Percentiles rank a stretch among this genome's conserved stretches.
phyloP scores from a whole-genome alignment of 352 stramenopile genomes.

The Phytopythium mirpurense region DNA sequence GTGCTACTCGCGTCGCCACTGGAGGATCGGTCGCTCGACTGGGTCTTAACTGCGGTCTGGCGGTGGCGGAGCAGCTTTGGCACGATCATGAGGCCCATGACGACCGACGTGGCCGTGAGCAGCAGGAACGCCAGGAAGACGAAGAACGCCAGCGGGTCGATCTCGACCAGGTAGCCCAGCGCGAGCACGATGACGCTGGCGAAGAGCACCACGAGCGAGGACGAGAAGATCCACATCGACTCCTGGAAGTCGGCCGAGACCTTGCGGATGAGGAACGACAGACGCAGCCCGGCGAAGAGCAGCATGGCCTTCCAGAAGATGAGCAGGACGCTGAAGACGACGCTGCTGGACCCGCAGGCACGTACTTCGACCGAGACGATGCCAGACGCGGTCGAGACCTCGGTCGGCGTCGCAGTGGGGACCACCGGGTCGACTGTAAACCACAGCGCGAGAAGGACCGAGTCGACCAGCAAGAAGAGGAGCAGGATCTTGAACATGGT shows the following conservation, averaged over 20 bases:
- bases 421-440: slow-evolving; percentile 16
- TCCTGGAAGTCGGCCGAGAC: slow-evolving; percentile 68
- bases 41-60: neutral
- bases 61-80: slow-evolving; percentile 31
- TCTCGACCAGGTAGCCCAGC: slow-evolving; percentile 38
- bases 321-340: slow-evolving; percentile 43
- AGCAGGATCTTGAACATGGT: slow-evolving; percentile 34
- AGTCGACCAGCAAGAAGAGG: slow-evolving; percentile 23
- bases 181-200: slow-evolving; percentile 39
- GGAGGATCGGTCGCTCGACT: neutral
- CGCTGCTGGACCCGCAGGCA: slow-evolving; percentile 30
- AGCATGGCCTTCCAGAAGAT: slow-evolving; percentile 60
- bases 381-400: slow-evolving; percentile 11
- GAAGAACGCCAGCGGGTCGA: slow-evolving; percentile 30
- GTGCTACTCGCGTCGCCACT: too few species aligned
- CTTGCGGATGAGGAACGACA: slow-evolving; percentile 59
- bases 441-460: slow-evolving; percentile 14
- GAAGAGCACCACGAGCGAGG: slow-evolving; percentile 39
- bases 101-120: slow-evolving; percentile 25
- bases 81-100: slow-evolving; percentile 40
- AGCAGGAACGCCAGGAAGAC: slow-evolving; percentile 23
- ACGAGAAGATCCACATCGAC: slow-evolving; percentile 56
- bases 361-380: slow-evolving; percentile 14
- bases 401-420: slow-evolving; percentile 8
- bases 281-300: slow-evolving; percentile 31